Conservation (phyloP, 331 rosid species). For the Prunus yedoensis region DNA sequence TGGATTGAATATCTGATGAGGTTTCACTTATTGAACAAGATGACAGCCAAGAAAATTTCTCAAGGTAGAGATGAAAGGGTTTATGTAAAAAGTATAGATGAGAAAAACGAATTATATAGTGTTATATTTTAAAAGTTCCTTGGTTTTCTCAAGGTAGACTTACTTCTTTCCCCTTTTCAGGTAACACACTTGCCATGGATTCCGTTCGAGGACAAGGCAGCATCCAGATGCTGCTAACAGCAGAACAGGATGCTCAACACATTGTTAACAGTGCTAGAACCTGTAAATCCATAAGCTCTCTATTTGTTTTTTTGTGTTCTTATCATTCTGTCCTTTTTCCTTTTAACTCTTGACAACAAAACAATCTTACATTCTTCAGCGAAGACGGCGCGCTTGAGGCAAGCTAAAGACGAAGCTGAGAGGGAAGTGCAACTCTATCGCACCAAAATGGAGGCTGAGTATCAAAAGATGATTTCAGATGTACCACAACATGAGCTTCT, state of each 20-base stretch:
- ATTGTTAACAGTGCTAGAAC: conserved; percentile 69
- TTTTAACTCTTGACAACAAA: not conserved
- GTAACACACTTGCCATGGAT: conserved; percentile 41
- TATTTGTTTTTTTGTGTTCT: not conserved
- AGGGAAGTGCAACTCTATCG: conserved; percentile 55
- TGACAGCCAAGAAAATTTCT: too few relatives aligned
- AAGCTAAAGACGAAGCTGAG: conserved; percentile 81
- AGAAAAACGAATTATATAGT: not conserved
- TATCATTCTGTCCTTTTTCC: not conserved
- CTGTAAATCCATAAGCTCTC: conserved; percentile 28
- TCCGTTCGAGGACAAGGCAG: conserved; percentile 82
- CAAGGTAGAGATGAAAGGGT: too few relatives aligned
- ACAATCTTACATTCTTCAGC: conserved; percentile 34
- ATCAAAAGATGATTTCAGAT: conserved; percentile 60
- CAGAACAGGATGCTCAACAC: conserved; percentile 86
- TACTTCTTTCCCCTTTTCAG: not conserved
- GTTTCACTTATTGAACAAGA: too few relatives aligned
- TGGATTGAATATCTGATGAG: too few relatives aligned
- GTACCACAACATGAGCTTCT: conserved; percentile 25
- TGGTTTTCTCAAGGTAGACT: too few relatives aligned
- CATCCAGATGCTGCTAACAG: conserved; percentile 77
- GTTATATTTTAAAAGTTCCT: not conserved
- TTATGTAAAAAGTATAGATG: not conserved
- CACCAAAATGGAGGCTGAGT: conserved; percentile 64
- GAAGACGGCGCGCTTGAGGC: conserved; percentile 65